Evolutionary conservation across 805 yeast genomes (phyloP).

Genomic region (Blastobotrys terrestris): DNA sequence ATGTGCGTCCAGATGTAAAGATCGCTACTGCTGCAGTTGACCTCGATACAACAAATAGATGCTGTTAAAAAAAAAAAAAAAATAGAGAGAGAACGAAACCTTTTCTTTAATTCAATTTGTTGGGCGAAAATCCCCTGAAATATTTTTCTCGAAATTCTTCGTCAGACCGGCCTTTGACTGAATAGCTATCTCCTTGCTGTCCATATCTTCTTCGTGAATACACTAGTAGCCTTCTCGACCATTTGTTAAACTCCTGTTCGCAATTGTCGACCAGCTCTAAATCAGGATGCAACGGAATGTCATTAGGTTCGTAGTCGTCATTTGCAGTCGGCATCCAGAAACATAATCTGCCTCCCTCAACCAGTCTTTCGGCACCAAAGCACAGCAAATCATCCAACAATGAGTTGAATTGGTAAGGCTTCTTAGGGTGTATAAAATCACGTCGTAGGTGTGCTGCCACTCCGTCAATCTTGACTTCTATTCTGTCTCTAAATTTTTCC

Average conservation of each 20-base stretch:
- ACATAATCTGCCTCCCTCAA: conserved; percentile 71
- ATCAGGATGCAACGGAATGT: conserved; percentile 72
- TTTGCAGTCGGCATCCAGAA: conserved; percentile 99
- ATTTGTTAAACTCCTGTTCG: conserved; percentile 84
- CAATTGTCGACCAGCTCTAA: conserved; percentile 66
- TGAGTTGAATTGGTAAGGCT: conserved; percentile 74
- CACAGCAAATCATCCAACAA: conserved; percentile 70
- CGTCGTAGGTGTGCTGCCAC: conserved; percentile 66
- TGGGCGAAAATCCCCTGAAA: conserved; percentile 50
- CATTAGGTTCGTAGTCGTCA: conserved; percentile 59
- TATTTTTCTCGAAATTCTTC: conserved; percentile 73
- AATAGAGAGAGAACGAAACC: too few species aligned
- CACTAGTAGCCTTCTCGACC: conserved; percentile 85
- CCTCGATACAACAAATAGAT: background rate
- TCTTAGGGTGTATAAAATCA: conserved; percentile 89
- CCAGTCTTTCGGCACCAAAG: conserved; percentile 67
- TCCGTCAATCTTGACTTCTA: conserved; percentile 69
- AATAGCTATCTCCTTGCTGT: conserved; percentile 37
- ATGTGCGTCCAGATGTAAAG: conserved; percentile 11
- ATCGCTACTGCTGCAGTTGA: background rate
- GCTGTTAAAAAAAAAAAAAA: background rate
- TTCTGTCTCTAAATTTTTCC: conserved; percentile 64
- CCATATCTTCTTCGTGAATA: conserved; percentile 53
- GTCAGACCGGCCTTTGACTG: conserved; percentile 42
- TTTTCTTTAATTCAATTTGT: too few species aligned